Conservation (phyloP, 305 asterid species). For the Striga hermonthica region DNA sequence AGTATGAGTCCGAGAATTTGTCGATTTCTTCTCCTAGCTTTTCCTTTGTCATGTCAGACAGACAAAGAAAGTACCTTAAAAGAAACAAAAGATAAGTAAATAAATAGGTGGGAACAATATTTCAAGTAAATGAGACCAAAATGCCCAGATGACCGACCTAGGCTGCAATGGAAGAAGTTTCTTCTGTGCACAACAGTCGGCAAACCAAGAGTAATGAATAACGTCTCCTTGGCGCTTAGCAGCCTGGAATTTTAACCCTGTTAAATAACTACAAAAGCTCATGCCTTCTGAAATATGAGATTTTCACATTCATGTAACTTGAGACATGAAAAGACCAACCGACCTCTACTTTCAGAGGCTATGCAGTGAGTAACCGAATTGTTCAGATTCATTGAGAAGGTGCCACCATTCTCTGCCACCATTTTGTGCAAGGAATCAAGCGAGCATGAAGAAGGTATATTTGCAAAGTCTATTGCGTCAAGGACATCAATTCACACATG, state of each 20-base stretch:
- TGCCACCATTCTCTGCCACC: slow-evolving; percentile 89
- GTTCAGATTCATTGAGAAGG: slow-evolving; percentile 93
- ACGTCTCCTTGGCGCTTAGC: slow-evolving; percentile 86
- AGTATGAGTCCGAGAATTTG: slow-evolving; percentile 74
- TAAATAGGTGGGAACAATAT: slow-evolving; percentile 15
- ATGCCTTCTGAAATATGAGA: slow-evolving; percentile 18
- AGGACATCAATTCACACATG: slow-evolving; percentile 39
- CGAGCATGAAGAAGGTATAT: slow-evolving; percentile 65
- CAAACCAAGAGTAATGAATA: slow-evolving; percentile 77
- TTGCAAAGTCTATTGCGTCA: slow-evolving; percentile 77
- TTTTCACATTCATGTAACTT: neutral
- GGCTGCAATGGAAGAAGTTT: slow-evolving; percentile 76
- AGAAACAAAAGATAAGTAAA: slow-evolving; percentile 10
- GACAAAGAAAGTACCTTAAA: slow-evolving; percentile 68
- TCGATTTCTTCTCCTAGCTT: slow-evolving; percentile 79
- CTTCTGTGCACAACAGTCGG: slow-evolving; percentile 72
- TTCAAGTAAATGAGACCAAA: slow-evolving; percentile 22
- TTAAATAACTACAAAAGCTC: slow-evolving; percentile 19
- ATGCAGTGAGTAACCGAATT: slow-evolving; percentile 80
- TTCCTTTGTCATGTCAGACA: slow-evolving; percentile 68
- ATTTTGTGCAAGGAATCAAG: slow-evolving; percentile 78
- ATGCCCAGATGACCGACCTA: slow-evolving; percentile 45
- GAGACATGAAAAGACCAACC: slow-evolving; percentile 27
- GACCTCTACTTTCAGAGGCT: slow-evolving; percentile 89
- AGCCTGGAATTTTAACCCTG: slow-evolving; percentile 95